Percentiles rank a stretch among this genome's conserved stretches.
Conservation (phyloP, 192 early-diverging fungal genomes). For the Jimgerdemannia flammicorona region DNA sequence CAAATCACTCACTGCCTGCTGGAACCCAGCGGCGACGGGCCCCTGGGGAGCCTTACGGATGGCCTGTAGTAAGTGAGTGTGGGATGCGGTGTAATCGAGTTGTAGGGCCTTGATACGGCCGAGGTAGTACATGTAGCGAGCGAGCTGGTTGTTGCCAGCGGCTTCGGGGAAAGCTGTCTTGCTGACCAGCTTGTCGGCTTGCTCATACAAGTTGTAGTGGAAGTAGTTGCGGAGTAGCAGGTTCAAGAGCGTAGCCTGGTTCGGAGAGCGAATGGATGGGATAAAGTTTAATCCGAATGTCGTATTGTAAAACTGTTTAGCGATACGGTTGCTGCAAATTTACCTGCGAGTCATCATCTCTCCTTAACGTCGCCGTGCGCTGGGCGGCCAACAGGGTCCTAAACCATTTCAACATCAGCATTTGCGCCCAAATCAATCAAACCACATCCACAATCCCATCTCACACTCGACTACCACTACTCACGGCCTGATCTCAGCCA, state of each 20-base stretch:
- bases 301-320: too few species aligned
- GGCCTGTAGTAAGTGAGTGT: slow-evolving; percentile 85
- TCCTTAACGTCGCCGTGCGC: slow-evolving; percentile 86
- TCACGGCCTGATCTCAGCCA: slow-evolving; percentile 76
- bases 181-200: slow-evolving; percentile 94
- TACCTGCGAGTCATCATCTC: slow-evolving; percentile 87
- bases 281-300: background rate
- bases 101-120: slow-evolving; percentile 98
- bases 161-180: slow-evolving; percentile 89
- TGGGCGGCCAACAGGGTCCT: slow-evolving; percentile 77
- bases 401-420: too few species aligned
- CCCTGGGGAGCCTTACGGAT: slow-evolving; percentile 94
- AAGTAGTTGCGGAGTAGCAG: slow-evolving; percentile 90
- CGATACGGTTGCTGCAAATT: slow-evolving; percentile 3
- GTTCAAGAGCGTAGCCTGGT: slow-evolving; percentile 84
- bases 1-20: slow-evolving; percentile 80
- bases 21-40: slow-evolving; percentile 87
- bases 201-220: slow-evolving; percentile 93
- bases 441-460: slow-evolving; percentile 1
- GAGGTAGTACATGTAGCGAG: slow-evolving; percentile 94
- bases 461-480: slow-evolving; percentile 17
- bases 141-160: slow-evolving; percentile 90
- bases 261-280: background rate
- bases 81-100: slow-evolving; percentile 93
- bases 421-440: too few species aligned